These are phyloP conservation scores for Pichia nanzhaoensis DNA, from an alignment of 805 yeast genomes.

Conservation along the genomic window DNA sequence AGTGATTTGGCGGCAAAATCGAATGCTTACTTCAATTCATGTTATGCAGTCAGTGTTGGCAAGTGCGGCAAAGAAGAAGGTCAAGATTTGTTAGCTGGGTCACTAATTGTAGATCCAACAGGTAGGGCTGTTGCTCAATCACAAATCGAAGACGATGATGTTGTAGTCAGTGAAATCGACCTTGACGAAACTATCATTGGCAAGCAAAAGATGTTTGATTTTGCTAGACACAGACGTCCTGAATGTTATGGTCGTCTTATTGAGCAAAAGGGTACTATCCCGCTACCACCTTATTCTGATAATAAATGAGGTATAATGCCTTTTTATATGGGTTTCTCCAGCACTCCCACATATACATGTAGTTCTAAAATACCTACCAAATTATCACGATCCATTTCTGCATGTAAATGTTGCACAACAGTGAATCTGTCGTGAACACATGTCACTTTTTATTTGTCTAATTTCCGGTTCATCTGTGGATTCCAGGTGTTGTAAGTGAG, in stretches of 20 bases:
- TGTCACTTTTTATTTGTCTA: too few species aligned
- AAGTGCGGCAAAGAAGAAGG: slow-evolving; percentile 34
- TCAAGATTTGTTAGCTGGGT: slow-evolving; percentile 32
- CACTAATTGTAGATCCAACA: slow-evolving; percentile 33
- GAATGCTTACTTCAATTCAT: slow-evolving; percentile 31
- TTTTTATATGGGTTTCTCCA: not conserved
- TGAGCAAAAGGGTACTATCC: slow-evolving; percentile 27
- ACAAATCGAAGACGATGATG: slow-evolving; percentile 13
- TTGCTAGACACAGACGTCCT: slow-evolving; percentile 33
- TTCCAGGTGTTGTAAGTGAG: too few species aligned
- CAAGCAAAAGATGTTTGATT: slow-evolving; percentile 33
- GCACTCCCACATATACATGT: not conserved
- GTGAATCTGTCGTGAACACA: too few species aligned
- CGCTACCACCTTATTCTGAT: slow-evolving; percentile 2
- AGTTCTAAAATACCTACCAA: too few species aligned
- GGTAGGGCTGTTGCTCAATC: slow-evolving; percentile 31
- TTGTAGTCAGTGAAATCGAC: slow-evolving; percentile 30
- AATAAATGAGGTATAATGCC: not conserved
- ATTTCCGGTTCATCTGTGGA: too few species aligned
- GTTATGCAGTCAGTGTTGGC: slow-evolving; percentile 31
- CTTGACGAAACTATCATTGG: slow-evolving; percentile 32
- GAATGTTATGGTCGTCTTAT: slow-evolving; percentile 26
- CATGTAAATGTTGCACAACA: too few species aligned
- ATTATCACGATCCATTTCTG: too few species aligned
- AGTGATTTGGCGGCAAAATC: slow-evolving; percentile 31